Evolutionary conservation across 2,329 filamentous ascomycete species (phyloP).

Genomic region (Colletotrichum costaricense): DNA sequence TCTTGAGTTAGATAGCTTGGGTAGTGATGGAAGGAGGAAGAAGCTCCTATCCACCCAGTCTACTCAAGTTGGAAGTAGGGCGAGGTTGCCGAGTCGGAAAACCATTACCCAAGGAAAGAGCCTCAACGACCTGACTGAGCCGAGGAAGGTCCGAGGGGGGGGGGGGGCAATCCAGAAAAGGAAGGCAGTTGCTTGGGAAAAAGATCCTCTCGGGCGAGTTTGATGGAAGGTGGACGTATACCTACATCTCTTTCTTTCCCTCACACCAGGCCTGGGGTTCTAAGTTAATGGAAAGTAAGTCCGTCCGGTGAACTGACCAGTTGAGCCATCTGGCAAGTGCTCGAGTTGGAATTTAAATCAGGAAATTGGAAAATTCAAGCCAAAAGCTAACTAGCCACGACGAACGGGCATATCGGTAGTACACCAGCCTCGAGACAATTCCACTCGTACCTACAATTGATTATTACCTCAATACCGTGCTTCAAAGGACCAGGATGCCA

Average conservation of each 20-base stretch:
- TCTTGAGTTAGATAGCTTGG: not conserved
- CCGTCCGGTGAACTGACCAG: not conserved
- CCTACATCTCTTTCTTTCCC: not conserved
- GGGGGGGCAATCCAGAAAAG: not conserved
- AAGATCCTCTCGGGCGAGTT: not conserved
- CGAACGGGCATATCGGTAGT: not conserved
- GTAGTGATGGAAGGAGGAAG: not conserved
- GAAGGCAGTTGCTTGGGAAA: not conserved
- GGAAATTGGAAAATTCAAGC: not conserved
- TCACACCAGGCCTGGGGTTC: no score
- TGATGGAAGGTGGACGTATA: not conserved
- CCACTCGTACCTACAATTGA: not conserved
- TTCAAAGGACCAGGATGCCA: not conserved
- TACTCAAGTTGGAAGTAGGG: no score
- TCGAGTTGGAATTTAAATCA: not conserved
- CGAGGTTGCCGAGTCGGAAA: not conserved
- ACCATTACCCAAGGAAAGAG: not conserved
- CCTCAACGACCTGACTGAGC: not conserved
- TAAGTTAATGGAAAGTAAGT: not conserved
- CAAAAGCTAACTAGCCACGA: not conserved
- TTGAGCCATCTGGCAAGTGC: not conserved
- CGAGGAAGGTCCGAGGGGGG: not conserved
- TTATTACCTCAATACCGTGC: not conserved
- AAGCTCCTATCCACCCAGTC: not conserved
- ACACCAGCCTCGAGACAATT: not conserved